phyloP scores from a whole-genome alignment of 805 yeast species.

The Lipomyces japonicus region DNA sequence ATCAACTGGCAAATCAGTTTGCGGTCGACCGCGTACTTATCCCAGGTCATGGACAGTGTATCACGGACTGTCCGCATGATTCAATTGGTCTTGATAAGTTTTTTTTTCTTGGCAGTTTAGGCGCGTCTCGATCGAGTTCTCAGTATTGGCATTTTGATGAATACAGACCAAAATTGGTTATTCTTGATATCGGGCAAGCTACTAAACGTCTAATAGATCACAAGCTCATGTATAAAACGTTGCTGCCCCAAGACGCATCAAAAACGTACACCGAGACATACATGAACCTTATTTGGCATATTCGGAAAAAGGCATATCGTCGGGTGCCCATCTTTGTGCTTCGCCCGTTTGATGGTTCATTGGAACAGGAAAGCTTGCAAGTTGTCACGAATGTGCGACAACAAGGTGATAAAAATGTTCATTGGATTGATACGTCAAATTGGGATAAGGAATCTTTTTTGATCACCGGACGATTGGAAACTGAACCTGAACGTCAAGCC shows the following conservation, averaged over 20 bases:
- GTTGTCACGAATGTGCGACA: conserved; percentile 18
- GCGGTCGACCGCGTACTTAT: conserved; percentile 14
- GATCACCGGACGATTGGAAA: conserved; percentile 6
- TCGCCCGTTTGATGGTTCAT: conserved; percentile 22
- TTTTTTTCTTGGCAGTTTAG: conserved; percentile 22
- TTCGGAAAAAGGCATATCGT: conserved; percentile 24
- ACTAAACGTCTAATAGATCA: conserved; percentile 18
- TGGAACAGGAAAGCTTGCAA: conserved; percentile 20
- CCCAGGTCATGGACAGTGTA: conserved; percentile 14
- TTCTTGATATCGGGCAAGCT: conserved; percentile 21
- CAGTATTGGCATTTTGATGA: conserved; percentile 26
- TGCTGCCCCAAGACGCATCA: conserved; percentile 26
- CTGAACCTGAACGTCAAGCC: conserved; percentile 5
- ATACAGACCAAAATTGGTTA: conserved; percentile 13
- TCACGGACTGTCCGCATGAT: conserved; percentile 18
- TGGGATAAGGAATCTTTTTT: conserved; percentile 8
- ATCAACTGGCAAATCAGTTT: conserved; percentile 11
- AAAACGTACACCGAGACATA: conserved; percentile 22
- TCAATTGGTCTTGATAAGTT: conserved; percentile 14
- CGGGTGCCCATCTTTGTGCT: conserved; percentile 21
- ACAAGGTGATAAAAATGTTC: conserved; percentile 22
- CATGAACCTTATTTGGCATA: conserved; percentile 15
- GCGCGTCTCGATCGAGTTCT: conserved; percentile 13
- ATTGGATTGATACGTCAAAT: conserved; percentile 25
- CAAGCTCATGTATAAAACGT: conserved; percentile 7